A percentile compares a stretch with the other conserved stretches of the same genome.
Evolutionary conservation across 2,329 filamentous ascomycete species (phyloP).

Genomic region (Sporothrix pallida): DNA sequence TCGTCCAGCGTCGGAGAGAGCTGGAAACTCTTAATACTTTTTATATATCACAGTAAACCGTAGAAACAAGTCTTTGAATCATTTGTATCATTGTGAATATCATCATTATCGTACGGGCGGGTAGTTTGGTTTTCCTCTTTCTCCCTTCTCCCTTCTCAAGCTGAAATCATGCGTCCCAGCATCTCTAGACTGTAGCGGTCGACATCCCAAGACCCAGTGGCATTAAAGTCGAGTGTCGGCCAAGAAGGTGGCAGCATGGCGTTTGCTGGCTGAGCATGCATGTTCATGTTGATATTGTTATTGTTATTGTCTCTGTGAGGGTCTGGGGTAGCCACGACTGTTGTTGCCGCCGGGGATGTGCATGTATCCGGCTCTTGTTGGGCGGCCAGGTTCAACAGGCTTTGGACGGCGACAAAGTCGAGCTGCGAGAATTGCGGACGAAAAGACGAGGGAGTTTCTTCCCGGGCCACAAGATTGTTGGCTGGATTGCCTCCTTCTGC

Average conservation of each 20-base stretch:
- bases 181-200: slow-evolving; percentile 29
- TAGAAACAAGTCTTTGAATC: neutral
- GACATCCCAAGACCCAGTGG: neutral
- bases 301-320: no score
- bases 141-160: neutral
- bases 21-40: neutral
- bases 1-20: neutral
- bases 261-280: neutral
- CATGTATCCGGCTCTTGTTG: slow-evolving; percentile 5
- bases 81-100: neutral
- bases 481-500: neutral
- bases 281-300: neutral
- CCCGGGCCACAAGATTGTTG: no score
- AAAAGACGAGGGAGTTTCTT: neutral
- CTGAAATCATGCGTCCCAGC: slow-evolving; percentile 18
- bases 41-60: neutral
- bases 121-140: no score
- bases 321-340: neutral
- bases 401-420: slow-evolving; percentile 33
- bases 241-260: neutral
- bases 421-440: slow-evolving; percentile 4
- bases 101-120: no score
- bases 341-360: neutral
- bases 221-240: neutral
- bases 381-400: slow-evolving; percentile 30